Evolutionary conservation across 352 stramenopile species (phyloP).

Genomic region (Globisporangium emineosum): DNA sequence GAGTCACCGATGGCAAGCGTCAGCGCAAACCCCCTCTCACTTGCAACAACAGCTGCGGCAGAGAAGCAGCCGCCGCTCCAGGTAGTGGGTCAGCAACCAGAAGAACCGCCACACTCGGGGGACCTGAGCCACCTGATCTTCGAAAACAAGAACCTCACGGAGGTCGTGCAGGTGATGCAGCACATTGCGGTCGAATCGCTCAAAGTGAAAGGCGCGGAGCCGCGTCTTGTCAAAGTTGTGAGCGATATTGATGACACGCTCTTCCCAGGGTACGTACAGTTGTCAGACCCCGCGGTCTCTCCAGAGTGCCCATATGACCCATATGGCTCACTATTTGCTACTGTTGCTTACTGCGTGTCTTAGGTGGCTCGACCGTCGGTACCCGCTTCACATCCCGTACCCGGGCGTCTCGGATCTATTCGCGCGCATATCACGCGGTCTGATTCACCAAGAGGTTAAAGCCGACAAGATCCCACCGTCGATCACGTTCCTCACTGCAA

Average conservation of each 20-base stretch:
- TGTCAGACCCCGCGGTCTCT: neutral
- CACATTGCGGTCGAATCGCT: constrained; percentile 78
- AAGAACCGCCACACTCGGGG: constrained; percentile 57
- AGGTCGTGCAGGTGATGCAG: constrained; percentile 81
- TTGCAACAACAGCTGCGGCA: neutral
- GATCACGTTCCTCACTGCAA: constrained; percentile 80
- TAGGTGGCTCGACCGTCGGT: constrained; percentile 68
- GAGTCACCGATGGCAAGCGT: neutral
- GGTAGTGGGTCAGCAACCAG: constrained; percentile 1
- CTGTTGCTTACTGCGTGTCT: neutral
- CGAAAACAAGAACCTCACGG: constrained; percentile 72
- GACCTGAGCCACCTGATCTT: constrained; percentile 80
- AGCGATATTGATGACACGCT: constrained; percentile 87
- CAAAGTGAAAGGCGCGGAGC: constrained; percentile 54
- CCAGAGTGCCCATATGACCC: too few relatives aligned
- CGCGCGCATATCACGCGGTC: constrained; percentile 52
- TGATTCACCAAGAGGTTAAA: constrained; percentile 31
- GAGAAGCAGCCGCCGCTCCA: neutral
- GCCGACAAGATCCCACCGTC: constrained; percentile 37
- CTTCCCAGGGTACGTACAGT: constrained; percentile 43
- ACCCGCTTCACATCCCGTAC: constrained; percentile 75
- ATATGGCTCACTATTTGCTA: too few relatives aligned
- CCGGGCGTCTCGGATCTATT: constrained; percentile 76
- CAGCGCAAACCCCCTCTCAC: neutral
- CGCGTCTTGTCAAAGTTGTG: constrained; percentile 79